A percentile compares a stretch with the other conserved stretches of the same genome.
Evolutionary conservation across 495 filamentous ascomycete genomes (phyloP).

Genomic region (Xylaria telfairii): DNA sequence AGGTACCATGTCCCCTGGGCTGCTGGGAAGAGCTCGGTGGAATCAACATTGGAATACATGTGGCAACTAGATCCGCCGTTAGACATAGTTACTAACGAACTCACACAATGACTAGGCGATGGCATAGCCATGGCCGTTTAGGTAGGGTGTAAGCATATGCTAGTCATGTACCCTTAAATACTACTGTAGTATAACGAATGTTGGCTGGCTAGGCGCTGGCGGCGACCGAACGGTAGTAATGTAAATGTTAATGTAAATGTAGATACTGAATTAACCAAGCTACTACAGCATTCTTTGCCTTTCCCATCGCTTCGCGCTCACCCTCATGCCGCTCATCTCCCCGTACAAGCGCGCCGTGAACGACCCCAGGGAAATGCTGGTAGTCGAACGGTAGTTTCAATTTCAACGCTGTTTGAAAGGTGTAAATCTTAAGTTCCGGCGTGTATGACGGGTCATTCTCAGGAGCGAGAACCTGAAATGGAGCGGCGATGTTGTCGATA

Average conservation of each 20-base stretch:
- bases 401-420: constrained; percentile 48
- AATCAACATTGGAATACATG: too few species aligned
- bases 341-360: constrained; percentile 56
- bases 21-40: too few species aligned
- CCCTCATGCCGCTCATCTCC: constrained; percentile 51
- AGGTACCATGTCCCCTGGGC: too few species aligned
- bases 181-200: too few species aligned
- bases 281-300: constrained; percentile 54
- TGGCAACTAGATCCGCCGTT: too few species aligned
- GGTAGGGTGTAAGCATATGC: too few species aligned
- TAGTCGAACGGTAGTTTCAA: constrained; percentile 59
- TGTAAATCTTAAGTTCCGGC: constrained; percentile 57
- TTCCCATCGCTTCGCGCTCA: constrained; percentile 53
- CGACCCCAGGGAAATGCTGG: constrained; percentile 59
- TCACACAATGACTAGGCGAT: too few species aligned
- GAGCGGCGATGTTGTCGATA: constrained; percentile 56
- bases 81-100: too few species aligned
- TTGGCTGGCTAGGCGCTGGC: too few species aligned
- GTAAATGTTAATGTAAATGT: not conserved
- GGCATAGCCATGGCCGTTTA: too few species aligned
- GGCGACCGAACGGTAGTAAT: not conserved
- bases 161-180: too few species aligned
- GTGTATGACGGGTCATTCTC: constrained; percentile 58
- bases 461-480: constrained; percentile 63
- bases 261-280: constrained; percentile 50